phyloP scores from a whole-genome alignment of 768 basidiomycete genomes.

The Boletus barrowsii region DNA sequence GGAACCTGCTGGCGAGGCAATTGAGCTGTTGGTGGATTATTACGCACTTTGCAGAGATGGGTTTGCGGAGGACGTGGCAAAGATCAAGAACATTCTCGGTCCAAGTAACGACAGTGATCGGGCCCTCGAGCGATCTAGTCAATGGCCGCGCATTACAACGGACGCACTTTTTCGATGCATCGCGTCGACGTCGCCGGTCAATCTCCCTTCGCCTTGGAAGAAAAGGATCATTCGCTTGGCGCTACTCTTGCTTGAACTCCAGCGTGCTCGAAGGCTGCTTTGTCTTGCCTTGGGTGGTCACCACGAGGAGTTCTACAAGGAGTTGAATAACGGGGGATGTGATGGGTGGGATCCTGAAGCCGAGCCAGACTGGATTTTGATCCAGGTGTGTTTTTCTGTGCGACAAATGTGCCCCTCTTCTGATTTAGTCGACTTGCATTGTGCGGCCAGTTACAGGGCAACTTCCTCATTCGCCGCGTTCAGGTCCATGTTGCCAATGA shows the following conservation, averaged over 20 bases:
- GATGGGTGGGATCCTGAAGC: conserved; percentile 16
- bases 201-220: conserved; percentile 26
- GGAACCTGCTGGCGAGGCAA: background rate
- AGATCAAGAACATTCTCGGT: conserved; percentile 4
- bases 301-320: conserved; percentile 29
- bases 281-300: conserved; percentile 13
- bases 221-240: conserved; percentile 25
- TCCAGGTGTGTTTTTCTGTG: conserved; percentile 32
- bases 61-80: background rate
- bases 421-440: no score
- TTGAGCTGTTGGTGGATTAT: background rate
- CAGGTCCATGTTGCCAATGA: conserved; percentile 37
- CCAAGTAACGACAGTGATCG: conserved; percentile 13
- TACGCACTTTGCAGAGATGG: background rate
- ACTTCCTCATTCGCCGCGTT: conserved; percentile 9
- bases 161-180: conserved; percentile 26
- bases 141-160: conserved; percentile 38
- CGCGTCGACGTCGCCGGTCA: conserved; percentile 15
- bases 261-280: conserved; percentile 36
- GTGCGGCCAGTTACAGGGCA: no score
- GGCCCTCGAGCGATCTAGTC: conserved; percentile 14
- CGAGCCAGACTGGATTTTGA: conserved; percentile 41
- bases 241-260: conserved; percentile 27
- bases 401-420: no score
- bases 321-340: conserved; percentile 19